Base-by-base conservation (phyloP, 495 filamentous ascomycete genomes). In the Lophiotrema nucula region DNA sequence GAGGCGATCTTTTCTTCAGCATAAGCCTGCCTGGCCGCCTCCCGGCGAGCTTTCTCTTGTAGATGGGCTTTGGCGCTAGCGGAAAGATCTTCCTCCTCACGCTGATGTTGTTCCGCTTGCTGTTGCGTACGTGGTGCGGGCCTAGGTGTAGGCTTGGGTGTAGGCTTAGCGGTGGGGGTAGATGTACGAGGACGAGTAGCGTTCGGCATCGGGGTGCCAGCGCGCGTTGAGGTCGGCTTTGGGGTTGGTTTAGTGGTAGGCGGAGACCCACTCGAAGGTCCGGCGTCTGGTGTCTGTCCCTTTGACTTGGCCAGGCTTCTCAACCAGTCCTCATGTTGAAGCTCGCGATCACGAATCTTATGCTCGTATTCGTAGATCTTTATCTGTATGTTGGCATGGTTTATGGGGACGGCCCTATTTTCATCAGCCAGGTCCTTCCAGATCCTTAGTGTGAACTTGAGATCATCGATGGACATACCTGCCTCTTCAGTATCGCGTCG, bases 351-450 rank as follows among this genome's bases (percentile, higher is more conserved):
- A 18, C 13, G 13, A 22, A 60, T 25, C 45, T 53, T 60, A 26
- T 27, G 3, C 23, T 37, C 46, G 27, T 58, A 58, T 15, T 54
- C 42, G 38, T 52, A 23, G 2, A 43, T 45, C 24, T 37, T 26
- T 41, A 55, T 31, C 27, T 12, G 3, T n/a, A 41, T 47, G 24
- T 54, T 16, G 1, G 41, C 42, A 3, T n/a, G 24, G 6, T 19
- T 2, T 11, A 21, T 1, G 10, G 27, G 13, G n/a, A 28, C 21
- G 15, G 31, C n/a, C 26, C 28, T 31, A 18, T 31, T 1, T 33
- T 60, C 49, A 6, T 53, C 27, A 2, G 18, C 39, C 19, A 60
- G 1, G 11, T 47, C 50, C 11, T 37, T 47, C 57, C 57, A 60
- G 1, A 42, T 48, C 25, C 19, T 18, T 13, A 47, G 18, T 23